These are phyloP conservation scores for Trametes pubescens DNA, from an alignment of 1,284 basidiomycete species.

Conservation along the genomic window DNA sequence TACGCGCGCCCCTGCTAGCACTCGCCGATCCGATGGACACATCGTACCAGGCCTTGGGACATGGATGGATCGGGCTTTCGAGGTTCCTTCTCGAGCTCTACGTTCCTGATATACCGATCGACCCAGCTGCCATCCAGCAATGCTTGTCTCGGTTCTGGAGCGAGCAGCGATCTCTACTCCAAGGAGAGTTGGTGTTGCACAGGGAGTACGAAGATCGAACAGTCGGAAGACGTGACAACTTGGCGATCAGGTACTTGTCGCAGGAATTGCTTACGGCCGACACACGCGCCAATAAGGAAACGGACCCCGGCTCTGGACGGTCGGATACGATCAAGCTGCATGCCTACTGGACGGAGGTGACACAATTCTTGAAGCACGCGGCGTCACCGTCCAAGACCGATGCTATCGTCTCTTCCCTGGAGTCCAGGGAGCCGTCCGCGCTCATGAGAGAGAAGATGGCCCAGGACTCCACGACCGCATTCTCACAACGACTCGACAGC, in stretches of 20 bases:
- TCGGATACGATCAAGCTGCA: conserved; percentile 69
- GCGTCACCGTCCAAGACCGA: conserved; percentile 56
- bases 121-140: conserved; percentile 81
- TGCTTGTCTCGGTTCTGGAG: conserved; percentile 60
- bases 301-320: conserved; percentile 39
- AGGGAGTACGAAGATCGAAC: conserved; percentile 61
- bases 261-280: conserved; percentile 46
- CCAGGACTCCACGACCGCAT: conserved; percentile 73
- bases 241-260: conserved; percentile 55
- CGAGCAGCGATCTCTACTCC: conserved; percentile 56
- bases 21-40: conserved; percentile 4
- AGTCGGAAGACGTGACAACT: conserved; percentile 69
- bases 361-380: conserved; percentile 72
- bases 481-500: conserved; percentile 64
- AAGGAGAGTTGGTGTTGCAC: conserved; percentile 66
- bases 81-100: conserved; percentile 74
- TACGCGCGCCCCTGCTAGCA: conserved; percentile 22
- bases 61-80: conserved; percentile 74
- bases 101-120: conserved; percentile 88
- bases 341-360: conserved; percentile 85
- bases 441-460: conserved; percentile 61
- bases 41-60: conserved; percentile 49
- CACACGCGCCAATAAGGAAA: conserved; percentile 26
- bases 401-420: conserved; percentile 47
- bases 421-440: conserved; percentile 48